Conservation (phyloP, 2,329 filamentous ascomycete species). For the Alternaria sp. region DNA sequence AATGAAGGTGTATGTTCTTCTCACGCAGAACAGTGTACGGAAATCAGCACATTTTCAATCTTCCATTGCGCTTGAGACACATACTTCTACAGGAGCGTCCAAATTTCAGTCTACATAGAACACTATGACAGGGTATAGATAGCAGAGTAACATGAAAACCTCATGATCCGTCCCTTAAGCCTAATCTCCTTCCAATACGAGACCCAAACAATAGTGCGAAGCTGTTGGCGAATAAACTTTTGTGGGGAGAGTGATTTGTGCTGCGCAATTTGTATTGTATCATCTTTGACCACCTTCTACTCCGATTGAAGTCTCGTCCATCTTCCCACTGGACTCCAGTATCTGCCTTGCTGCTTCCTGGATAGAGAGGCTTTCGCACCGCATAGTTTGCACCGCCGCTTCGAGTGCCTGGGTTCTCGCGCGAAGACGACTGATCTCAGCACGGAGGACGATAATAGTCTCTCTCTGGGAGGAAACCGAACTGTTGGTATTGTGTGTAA, state of each 20-base stretch:
- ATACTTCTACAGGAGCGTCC: neutral
- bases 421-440: slow-evolving; percentile 40
- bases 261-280: neutral
- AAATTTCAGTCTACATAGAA: neutral
- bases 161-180: neutral
- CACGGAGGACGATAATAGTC: slow-evolving; percentile 40
- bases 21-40: neutral
- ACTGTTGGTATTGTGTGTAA: neutral
- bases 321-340: slow-evolving; percentile 34
- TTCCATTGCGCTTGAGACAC: neutral
- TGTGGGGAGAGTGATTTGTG: neutral
- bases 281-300: neutral
- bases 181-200: neutral
- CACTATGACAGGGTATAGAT: neutral
- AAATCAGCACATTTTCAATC: neutral
- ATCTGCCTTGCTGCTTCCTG: slow-evolving; percentile 34
- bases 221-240: neutral
- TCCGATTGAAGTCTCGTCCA: slow-evolving; percentile 26
- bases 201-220: neutral
- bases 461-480: slow-evolving; percentile 23
- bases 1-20: neutral
- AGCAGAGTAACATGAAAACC: neutral
- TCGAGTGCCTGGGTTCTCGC: slow-evolving; percentile 37
- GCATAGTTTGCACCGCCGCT: slow-evolving; percentile 34
- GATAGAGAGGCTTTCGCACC: slow-evolving; percentile 36